These are phyloP conservation scores for Tuber melanosporum DNA, from an alignment of 495 filamentous ascomycete genomes.

Conservation along the genomic window DNA sequence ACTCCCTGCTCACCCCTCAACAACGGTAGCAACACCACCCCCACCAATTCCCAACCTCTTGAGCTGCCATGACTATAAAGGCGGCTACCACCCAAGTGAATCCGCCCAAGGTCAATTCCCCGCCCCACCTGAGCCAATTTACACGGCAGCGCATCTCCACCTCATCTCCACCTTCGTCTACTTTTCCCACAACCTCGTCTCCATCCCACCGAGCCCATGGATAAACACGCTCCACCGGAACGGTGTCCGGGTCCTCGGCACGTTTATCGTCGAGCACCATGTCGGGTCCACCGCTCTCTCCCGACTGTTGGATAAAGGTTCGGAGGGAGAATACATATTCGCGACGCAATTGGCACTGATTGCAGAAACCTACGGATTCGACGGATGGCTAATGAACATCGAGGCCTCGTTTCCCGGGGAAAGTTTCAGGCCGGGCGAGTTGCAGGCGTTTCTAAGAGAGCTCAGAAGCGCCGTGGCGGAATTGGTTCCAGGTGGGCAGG, in stretches of 20 bases:
- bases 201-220: constrained; percentile 47
- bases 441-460: constrained; percentile 39
- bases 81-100: constrained; percentile 47
- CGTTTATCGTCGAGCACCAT: constrained; percentile 45
- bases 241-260: constrained; percentile 46
- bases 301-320: constrained; percentile 41
- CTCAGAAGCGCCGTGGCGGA: constrained; percentile 37
- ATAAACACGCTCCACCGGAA: constrained; percentile 48
- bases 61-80: constrained; percentile 47
- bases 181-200: constrained; percentile 47
- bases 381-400: constrained; percentile 49
- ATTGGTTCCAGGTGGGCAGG: constrained; percentile 35
- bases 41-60: constrained; percentile 37
- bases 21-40: neutral
- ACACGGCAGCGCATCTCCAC: constrained; percentile 46
- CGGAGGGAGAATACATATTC: constrained; percentile 39
- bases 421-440: constrained; percentile 25
- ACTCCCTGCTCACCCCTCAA: neutral
- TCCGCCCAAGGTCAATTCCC: constrained; percentile 34
- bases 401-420: constrained; percentile 43
- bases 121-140: constrained; percentile 25
- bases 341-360: constrained; percentile 44
- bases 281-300: constrained; percentile 35
- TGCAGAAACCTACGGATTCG: constrained; percentile 46
- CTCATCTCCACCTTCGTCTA: constrained; percentile 47